Evolutionary conservation across 177 flowering plant genomes (phyloP).

Genomic region (Vitis hybrid): DNA sequence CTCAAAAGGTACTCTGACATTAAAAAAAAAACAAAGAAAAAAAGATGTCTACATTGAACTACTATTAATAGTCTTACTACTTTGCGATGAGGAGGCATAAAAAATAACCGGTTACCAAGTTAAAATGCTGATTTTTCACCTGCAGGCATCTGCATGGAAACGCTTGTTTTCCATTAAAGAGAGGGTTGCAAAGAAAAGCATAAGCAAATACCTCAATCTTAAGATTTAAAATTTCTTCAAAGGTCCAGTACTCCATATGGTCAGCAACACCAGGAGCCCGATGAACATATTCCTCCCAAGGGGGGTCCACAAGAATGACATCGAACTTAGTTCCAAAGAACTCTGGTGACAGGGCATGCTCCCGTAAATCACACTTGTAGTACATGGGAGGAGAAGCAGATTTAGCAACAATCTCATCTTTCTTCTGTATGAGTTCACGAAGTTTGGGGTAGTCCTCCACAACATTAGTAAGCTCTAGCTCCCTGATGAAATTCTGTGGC

Average conservation of each 20-base stretch:
- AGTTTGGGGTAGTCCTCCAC: conserved; percentile 99
- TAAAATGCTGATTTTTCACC: too few species aligned
- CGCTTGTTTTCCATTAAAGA: too few species aligned
- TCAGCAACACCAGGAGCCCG: conserved; percentile 97
- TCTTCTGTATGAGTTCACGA: conserved; percentile 96
- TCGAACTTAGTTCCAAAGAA: conserved; percentile 95
- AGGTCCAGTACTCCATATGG: conserved; percentile 92
- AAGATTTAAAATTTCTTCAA: conserved; percentile 91
- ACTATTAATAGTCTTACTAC: too few species aligned
- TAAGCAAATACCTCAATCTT: conserved; percentile 77
- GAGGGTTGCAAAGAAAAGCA: too few species aligned
- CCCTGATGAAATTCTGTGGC: conserved; percentile 95
- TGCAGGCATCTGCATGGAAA: too few species aligned
- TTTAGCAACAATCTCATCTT: conserved; percentile 95
- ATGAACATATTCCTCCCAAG: conserved; percentile 99
- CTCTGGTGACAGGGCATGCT: conserved; percentile 80
- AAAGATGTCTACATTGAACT: too few species aligned
- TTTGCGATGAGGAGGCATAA: too few species aligned
- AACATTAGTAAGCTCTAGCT: conserved; percentile 90
- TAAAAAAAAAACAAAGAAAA: too few species aligned
- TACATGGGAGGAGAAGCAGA: conserved; percentile 92
- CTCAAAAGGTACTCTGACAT: too few species aligned
- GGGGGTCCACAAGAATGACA: conserved; percentile 98
- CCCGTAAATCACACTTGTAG: conserved; percentile 78
- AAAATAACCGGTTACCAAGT: too few species aligned